Conservation (phyloP, 257 asterid species). For the Fraxinus cuspidata region DNA sequence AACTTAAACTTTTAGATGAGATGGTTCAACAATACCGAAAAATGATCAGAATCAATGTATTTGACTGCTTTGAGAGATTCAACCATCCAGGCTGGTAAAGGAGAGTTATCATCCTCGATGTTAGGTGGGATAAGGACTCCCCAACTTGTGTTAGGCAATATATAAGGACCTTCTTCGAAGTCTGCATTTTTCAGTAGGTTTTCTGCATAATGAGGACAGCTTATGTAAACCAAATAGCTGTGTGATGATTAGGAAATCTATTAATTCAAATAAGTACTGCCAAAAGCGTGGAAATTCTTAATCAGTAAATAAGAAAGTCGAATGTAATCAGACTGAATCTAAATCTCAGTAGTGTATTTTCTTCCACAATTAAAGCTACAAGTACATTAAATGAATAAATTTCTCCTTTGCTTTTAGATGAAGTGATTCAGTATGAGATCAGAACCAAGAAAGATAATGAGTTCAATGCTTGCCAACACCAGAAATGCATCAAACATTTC, state of each 20-base stretch:
- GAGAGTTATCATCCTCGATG: slow-evolving; percentile 91
- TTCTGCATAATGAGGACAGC: slow-evolving; percentile 40
- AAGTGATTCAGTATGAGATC: neutral
- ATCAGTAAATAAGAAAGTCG: too few relatives aligned
- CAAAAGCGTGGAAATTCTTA: neutral
- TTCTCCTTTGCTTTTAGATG: too few relatives aligned
- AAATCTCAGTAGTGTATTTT: neutral
- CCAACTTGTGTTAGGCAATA: slow-evolving; percentile 89
- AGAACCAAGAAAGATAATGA: neutral
- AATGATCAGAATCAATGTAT: slow-evolving; percentile 81
- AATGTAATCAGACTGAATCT: neutral
- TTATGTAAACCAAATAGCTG: neutral
- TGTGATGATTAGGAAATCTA: neutral
- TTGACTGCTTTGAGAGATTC: slow-evolving; percentile 92
- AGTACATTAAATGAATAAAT: too few relatives aligned
- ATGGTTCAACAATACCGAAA: slow-evolving; percentile 35
- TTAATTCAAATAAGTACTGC: neutral
- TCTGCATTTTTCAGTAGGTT: slow-evolving; percentile 80
- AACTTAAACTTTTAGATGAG: neutral
- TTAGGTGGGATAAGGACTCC: slow-evolving; percentile 92
- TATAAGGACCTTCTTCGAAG: slow-evolving; percentile 93
- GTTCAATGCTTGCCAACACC: too few relatives aligned
- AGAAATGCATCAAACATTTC: too few relatives aligned
- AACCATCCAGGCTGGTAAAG: slow-evolving; percentile 95
- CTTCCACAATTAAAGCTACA: neutral